These are phyloP conservation scores for Dipteronia dyeriana DNA, from an alignment of 345 rosid genomes.

Conservation along the genomic window DNA sequence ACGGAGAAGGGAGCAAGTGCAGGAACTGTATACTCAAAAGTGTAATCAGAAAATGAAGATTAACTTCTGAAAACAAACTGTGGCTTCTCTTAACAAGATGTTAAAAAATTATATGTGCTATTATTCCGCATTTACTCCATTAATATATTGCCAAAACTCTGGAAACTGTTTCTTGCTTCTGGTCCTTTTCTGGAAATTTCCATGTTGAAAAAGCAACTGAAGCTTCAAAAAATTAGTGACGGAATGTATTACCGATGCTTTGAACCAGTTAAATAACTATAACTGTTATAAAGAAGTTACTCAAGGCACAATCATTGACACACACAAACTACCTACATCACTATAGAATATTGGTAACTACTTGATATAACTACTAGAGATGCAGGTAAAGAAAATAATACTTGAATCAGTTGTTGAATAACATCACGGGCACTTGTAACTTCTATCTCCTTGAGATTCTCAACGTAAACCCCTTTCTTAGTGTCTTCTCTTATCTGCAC, in stretches of 20 bases:
- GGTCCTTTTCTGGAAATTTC: background rate
- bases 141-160: background rate
- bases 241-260: background rate
- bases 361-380: constrained; percentile 1
- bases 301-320: background rate
- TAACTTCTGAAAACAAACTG: background rate
- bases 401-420: constrained; percentile 89
- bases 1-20: background rate
- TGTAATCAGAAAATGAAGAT: constrained; percentile 4
- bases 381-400: constrained; percentile 11
- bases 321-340: background rate
- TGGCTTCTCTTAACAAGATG: background rate
- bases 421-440: constrained; percentile 88
- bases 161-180: background rate
- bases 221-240: background rate
- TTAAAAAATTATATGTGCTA: background rate
- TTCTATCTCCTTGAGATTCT: constrained; percentile 89
- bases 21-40: background rate
- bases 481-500: constrained; percentile 88
- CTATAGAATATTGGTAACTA: background rate
- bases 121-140: background rate
- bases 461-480: constrained; percentile 92
- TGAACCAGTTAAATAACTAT: background rate
- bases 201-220: background rate
- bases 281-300: background rate